These are phyloP conservation scores for Magnusiomyces sp. DNA, from an alignment of 1,139 yeast species.

Conservation along the genomic window DNA sequence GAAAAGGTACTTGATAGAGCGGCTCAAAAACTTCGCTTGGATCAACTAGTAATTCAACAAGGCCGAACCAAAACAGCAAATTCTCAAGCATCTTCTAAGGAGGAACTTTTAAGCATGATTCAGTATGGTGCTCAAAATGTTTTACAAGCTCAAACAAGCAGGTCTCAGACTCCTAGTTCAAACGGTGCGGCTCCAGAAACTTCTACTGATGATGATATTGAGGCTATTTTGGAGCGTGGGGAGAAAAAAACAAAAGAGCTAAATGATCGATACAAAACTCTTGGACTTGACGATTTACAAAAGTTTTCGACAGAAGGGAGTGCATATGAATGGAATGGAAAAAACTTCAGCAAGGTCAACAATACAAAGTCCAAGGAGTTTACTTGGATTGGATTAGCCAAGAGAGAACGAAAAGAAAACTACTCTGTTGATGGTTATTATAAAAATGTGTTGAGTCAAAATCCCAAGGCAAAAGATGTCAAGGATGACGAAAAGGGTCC, in stretches of 20 bases:
- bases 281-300: constrained; percentile 88
- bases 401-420: constrained; percentile 83
- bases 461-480: constrained; percentile 29
- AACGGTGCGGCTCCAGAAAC: constrained; percentile 22
- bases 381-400: constrained; percentile 78
- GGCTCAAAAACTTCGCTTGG: constrained; percentile 85
- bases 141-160: constrained; percentile 36
- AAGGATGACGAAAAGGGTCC: constrained; percentile 37
- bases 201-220: constrained; percentile 56
- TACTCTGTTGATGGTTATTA: constrained; percentile 84
- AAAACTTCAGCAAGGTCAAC: constrained; percentile 66
- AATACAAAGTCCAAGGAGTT: constrained; percentile 17
- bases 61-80: constrained; percentile 47
- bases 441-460: constrained; percentile 52
- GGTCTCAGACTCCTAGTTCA: constrained; percentile 20
- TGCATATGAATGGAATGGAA: constrained; percentile 95
- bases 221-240: constrained; percentile 65
- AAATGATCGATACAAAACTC: constrained; percentile 68
- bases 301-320: constrained; percentile 81
- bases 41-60: constrained; percentile 93
- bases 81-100: constrained; percentile 54
- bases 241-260: constrained; percentile 71
- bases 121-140: constrained; percentile 94
- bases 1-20: constrained; percentile 95
- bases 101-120: constrained; percentile 87